Base-by-base conservation (phyloP, 441 rosid species). In the Aleurites moluccanus region DNA sequence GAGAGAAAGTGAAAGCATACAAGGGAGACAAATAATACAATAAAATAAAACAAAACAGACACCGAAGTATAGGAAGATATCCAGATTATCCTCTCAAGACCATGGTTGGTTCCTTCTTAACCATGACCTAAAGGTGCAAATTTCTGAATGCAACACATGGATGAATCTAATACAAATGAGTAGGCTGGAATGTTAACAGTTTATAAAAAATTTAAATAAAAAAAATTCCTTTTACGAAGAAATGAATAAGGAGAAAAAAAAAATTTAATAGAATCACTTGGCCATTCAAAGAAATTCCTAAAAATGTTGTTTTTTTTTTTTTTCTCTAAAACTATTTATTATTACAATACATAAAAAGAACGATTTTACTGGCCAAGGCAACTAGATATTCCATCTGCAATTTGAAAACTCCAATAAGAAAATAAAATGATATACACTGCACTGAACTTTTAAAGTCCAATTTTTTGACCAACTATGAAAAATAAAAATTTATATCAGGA, bases 121-220 rank as follows among this genome's bases (percentile, higher is more conserved):
- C 8, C 11, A 42, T 38, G 28, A 16, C 59, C 21, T 50, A 3
- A 18, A 28, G 23, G 28, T 60, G 40, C 33, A 72, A 30, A 72
- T 25, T 47, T 18, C 28, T 28, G 27, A 72, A 45, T 45, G 59
- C 56, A 52, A 18, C 28, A 11, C 10, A 61, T 42, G 40, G 9
- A 45, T 28, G 52, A 47, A 57, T 71, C 50, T 13, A 35, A 35
- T 7, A 69, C 63, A 33, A 55, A 35, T 53, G 45, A 21, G 18
- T 35, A 69, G 25, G 63, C 64, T 56, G 33, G 64, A 35, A 56
- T 69, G 44, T 35, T 40, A 63, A 30, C 27, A 67, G 28, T 49
- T 40, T 40, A 40, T 40, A 40, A 6, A 45, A 10, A 35, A 35
- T 35, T 35, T 35, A 14, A 9, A 28, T 27, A 2, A 53, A 11